Conservation (phyloP, 768 basidiomycete species). For the Grammothele lineata region DNA sequence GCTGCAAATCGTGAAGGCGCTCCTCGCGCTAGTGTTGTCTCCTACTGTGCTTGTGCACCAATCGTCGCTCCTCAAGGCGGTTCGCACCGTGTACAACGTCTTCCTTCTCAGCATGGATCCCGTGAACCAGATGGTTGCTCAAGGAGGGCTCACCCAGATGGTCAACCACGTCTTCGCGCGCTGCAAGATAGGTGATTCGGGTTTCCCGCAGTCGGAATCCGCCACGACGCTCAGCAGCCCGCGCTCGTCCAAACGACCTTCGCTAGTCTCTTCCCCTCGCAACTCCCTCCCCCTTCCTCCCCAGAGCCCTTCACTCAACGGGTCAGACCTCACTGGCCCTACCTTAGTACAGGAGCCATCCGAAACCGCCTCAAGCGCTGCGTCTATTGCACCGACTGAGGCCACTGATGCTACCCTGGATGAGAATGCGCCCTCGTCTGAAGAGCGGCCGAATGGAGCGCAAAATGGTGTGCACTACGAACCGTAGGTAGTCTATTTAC, state of each 20-base stretch:
- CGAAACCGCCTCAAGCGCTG: not conserved
- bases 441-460: slow-evolving; percentile 1
- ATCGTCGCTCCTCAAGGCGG: slow-evolving; percentile 91
- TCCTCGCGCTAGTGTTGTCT: slow-evolving; percentile 86
- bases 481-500: slow-evolving; percentile 8
- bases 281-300: slow-evolving; percentile 10
- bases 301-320: slow-evolving; percentile 8
- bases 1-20: slow-evolving; percentile 93
- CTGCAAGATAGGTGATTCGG: slow-evolving; percentile 40
- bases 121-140: slow-evolving; percentile 96
- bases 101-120: slow-evolving; percentile 88
- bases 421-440: slow-evolving; percentile 2
- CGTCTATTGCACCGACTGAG: slow-evolving; percentile 1
- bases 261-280: slow-evolving; percentile 15
- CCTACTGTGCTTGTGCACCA: slow-evolving; percentile 88
- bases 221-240: slow-evolving; percentile 11
- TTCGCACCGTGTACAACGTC: slow-evolving; percentile 97
- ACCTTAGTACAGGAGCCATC: slow-evolving; percentile 10
- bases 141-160: slow-evolving; percentile 97
- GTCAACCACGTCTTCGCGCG: slow-evolving; percentile 94
- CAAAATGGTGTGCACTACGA: slow-evolving; percentile 1
- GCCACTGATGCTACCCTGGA: slow-evolving; percentile 6
- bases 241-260: slow-evolving; percentile 11
- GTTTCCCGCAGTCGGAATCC: slow-evolving; percentile 18
- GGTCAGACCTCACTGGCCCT: slow-evolving; percentile 7